Evolutionary conservation across 306 rosid species (phyloP).

Genomic region (Pyrus bretschneideri): DNA sequence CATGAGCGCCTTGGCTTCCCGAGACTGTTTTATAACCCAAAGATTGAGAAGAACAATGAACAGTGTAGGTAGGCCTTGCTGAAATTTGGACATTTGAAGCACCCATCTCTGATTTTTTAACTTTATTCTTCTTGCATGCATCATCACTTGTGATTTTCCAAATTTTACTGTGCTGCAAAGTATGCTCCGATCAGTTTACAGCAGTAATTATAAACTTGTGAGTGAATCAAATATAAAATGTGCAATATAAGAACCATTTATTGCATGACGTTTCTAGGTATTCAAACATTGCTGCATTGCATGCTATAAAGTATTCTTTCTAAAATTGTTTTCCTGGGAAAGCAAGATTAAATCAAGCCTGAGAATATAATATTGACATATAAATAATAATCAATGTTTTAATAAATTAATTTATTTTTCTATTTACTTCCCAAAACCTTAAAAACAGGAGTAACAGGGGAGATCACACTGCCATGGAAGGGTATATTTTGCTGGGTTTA

Average conservation of each 20-base stretch:
- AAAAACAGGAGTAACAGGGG: no score
- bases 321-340: not conserved
- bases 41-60: conserved; percentile 31
- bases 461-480: no score
- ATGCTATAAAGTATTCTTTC: not conserved
- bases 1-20: conserved; percentile 27
- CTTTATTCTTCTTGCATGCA: conserved; percentile 71
- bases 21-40: conserved; percentile 22
- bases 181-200: conserved; percentile 20
- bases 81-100: conserved; percentile 51
- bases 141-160: conserved; percentile 26
- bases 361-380: not conserved
- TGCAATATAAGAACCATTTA: not conserved
- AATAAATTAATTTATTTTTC: no score
- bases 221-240: not conserved
- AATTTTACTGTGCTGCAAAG: conserved; percentile 17
- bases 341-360: not conserved
- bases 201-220: not conserved
- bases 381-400: not conserved
- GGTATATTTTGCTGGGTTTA: no score
- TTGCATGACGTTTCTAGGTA: not conserved
- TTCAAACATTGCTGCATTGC: not conserved
- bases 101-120: conserved; percentile 62
- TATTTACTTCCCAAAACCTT: no score
- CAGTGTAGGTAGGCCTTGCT: conserved; percentile 31